Percentiles rank a stretch among this genome's conserved stretches.
These are phyloP conservation scores for Colletotrichum sidae DNA, from an alignment of 2,329 filamentous ascomycete species.

Conservation along the genomic window DNA sequence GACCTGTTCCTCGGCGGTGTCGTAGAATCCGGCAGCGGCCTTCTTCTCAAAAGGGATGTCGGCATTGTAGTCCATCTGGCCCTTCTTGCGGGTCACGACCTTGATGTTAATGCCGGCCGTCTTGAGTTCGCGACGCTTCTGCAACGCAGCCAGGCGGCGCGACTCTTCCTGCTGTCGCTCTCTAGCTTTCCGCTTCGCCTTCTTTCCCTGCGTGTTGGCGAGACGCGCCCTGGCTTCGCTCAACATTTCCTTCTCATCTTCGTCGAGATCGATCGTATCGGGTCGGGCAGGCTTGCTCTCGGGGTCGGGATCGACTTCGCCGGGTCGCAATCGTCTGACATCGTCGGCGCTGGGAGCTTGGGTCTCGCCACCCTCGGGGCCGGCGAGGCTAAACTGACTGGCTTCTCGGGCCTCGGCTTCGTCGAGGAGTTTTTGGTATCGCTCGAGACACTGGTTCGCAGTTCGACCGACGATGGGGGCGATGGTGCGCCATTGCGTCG, in stretches of 20 bases:
- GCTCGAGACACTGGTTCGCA: constrained; percentile 95
- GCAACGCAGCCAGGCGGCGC: constrained; percentile 85
- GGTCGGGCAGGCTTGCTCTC: constrained; percentile 96
- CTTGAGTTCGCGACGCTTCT: constrained; percentile 96
- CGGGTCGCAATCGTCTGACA: constrained; percentile 87
- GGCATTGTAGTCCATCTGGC: constrained; percentile 99
- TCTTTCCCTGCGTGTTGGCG: constrained; percentile 98
- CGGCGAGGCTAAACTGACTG: constrained; percentile 84
- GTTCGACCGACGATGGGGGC: constrained; percentile 96
- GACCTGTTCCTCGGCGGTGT: constrained; percentile 84
- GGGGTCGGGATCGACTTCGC: constrained; percentile 96
- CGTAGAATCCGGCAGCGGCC: constrained; percentile 89
- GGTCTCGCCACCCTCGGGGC: constrained; percentile 87
- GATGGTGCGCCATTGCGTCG: constrained; percentile 98
- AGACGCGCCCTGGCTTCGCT: constrained; percentile 96
- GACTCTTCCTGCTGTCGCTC: constrained; percentile 97
- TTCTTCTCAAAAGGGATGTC: constrained; percentile 98
- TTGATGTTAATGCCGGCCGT: constrained; percentile 99
- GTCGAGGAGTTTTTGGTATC: constrained; percentile 95
- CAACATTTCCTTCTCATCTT: constrained; percentile 99
- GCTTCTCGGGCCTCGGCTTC: constrained; percentile 93
- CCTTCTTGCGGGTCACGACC: constrained; percentile 88
- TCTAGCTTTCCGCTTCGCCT: constrained; percentile 96
- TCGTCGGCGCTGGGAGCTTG: constrained; percentile 92
- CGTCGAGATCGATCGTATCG: constrained; percentile 97